These are phyloP conservation scores for Hibiscus mutabilis DNA, from an alignment of 345 rosid species.

Conservation along the genomic window DNA sequence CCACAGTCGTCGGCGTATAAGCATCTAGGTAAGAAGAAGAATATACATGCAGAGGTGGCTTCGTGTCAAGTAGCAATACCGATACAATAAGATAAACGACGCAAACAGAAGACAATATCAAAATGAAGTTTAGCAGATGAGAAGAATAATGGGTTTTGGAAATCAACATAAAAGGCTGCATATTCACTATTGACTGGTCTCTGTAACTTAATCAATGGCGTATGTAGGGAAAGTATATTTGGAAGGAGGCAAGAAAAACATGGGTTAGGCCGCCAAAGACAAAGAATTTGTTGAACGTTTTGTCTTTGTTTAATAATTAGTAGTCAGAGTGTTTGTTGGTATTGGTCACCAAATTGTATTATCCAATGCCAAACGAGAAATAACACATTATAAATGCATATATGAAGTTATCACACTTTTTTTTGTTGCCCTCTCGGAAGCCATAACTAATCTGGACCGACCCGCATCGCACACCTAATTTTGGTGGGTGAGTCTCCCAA, in stretches of 20 bases:
- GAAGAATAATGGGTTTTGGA: slow-evolving; percentile 29
- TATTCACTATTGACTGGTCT: slow-evolving; percentile 10
- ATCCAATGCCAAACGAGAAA: not conserved
- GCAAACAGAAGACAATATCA: slow-evolving; percentile 33
- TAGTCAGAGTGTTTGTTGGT: not conserved
- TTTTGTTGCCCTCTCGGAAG: not conserved
- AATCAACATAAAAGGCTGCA: slow-evolving; percentile 26
- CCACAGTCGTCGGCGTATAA: slow-evolving; percentile 29
- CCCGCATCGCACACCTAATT: no score
- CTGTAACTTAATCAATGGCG: not conserved
- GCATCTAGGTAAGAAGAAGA: slow-evolving; percentile 22
- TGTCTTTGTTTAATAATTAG: not conserved
- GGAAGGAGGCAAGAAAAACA: not conserved
- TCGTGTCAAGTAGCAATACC: slow-evolving; percentile 31
- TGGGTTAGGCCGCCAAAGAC: not conserved
- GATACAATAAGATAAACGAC: slow-evolving; percentile 41
- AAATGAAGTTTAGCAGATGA: slow-evolving; percentile 30
- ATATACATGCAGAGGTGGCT: slow-evolving; percentile 7
- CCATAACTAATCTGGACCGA: no score
- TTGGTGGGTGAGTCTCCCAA: no score
- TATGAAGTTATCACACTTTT: not conserved
- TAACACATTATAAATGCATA: not conserved
- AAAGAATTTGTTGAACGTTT: not conserved
- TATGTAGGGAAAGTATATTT: not conserved
- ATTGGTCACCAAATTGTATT: not conserved